These are phyloP conservation scores for Suhomyces pyralidae DNA, from an alignment of 805 yeast genomes.

Conservation along the genomic window DNA sequence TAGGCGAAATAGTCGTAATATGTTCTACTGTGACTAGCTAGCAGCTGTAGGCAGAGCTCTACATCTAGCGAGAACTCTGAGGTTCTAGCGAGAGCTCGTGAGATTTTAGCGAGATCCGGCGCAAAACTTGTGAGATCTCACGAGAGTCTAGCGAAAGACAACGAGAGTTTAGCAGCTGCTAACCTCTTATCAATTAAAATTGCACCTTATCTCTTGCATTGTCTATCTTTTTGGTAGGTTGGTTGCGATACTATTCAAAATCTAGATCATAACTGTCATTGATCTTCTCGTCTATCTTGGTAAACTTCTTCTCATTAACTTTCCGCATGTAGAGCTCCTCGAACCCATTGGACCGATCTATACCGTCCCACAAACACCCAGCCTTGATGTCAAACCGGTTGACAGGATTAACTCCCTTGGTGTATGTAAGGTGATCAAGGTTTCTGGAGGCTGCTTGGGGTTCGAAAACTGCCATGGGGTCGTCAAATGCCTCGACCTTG, in stretches of 20 bases:
- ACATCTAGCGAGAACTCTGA: no score
- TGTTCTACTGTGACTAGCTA: no score
- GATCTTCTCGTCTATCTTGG: conserved; percentile 8
- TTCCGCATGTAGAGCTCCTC: conserved; percentile 58
- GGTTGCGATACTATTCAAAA: neutral
- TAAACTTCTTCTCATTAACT: conserved; percentile 25
- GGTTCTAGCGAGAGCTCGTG: neutral
- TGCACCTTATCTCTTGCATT: no score
- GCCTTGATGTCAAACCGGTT: conserved; percentile 78
- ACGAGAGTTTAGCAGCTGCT: no score
- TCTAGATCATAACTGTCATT: conserved; percentile 9
- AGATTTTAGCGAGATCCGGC: no score
- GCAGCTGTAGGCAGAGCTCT: no score
- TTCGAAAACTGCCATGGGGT: conserved; percentile 57
- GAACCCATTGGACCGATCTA: conserved; percentile 85
- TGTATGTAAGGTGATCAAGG: conserved; percentile 30
- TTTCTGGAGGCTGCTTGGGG: conserved; percentile 14
- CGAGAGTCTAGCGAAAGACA: no score
- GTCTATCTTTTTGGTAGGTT: no score
- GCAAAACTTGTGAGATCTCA: no score
- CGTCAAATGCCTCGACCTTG: conserved; percentile 38
- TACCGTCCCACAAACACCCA: conserved; percentile 89
- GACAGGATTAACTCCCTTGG: conserved; percentile 48
- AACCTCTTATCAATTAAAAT: no score
- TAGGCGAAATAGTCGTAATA: no score